Percentiles rank a stretch among this genome's conserved stretches.
Conservation (phyloP, 108 stramenopile species). For the Poteriospumella lacustris region DNA sequence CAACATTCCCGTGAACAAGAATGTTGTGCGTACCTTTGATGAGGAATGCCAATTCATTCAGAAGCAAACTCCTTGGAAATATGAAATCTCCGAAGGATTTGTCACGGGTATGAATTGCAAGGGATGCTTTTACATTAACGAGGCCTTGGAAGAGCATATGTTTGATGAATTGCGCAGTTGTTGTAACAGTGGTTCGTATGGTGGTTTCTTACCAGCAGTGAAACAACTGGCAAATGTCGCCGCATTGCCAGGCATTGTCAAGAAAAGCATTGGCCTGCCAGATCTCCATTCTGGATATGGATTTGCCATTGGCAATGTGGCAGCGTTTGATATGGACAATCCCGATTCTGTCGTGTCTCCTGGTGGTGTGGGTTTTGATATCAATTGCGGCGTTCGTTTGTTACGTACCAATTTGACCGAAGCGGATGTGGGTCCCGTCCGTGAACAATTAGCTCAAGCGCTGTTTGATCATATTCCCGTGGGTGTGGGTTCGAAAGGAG, state of each 20-base stretch:
- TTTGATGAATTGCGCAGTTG: conserved; percentile 63
- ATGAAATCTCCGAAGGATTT: conserved; percentile 58
- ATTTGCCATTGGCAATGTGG: conserved; percentile 80
- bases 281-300: conserved; percentile 78
- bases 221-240: conserved; percentile 73
- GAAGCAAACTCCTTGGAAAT: conserved; percentile 41
- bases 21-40: conserved; percentile 46
- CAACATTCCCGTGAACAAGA: not conserved
- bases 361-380: conserved; percentile 68
- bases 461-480: conserved; percentile 77
- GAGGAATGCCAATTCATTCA: conserved; percentile 62
- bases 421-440: conserved; percentile 50
- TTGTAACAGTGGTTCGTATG: conserved; percentile 34
- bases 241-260: conserved; percentile 58
- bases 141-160: conserved; percentile 52
- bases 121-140: conserved; percentile 66
- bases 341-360: conserved; percentile 67
- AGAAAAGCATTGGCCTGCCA: conserved; percentile 65
- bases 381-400: conserved; percentile 75
- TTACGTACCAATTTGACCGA: conserved; percentile 70
- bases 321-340: conserved; percentile 76
- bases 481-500: conserved; percentile 69
- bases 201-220: conserved; percentile 71
- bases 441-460: conserved; percentile 60
- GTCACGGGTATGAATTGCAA: conserved; percentile 66